Conservation (phyloP, 352 stramenopile species). For the Phytophthora uliginosa region DNA sequence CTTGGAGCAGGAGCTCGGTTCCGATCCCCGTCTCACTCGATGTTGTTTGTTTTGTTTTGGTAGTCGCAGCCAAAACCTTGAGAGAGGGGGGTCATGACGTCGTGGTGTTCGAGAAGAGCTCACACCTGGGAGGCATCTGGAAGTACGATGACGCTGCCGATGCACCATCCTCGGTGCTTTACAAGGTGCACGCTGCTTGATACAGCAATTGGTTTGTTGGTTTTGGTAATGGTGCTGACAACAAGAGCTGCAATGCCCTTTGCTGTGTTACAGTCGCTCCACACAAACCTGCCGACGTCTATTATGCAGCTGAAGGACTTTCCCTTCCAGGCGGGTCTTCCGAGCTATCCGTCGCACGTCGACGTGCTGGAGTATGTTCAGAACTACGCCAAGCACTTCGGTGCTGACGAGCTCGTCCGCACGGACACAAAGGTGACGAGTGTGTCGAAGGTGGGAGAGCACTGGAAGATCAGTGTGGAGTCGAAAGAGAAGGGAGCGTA, state of each 20-base stretch:
- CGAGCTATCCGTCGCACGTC: conserved; percentile 66
- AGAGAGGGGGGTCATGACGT: conserved; percentile 64
- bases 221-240: background rate
- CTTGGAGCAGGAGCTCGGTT: background rate
- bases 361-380: conserved; percentile 72
- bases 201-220: background rate
- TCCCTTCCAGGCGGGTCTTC: conserved; percentile 48
- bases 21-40: conserved; percentile 14
- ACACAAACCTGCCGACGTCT: conserved; percentile 76
- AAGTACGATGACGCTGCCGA: conserved; percentile 67
- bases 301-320: conserved; percentile 82
- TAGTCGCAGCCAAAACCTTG: conserved; percentile 69
- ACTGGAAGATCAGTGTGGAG: conserved; percentile 50
- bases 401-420: conserved; percentile 52
- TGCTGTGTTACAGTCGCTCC: conserved; percentile 57
- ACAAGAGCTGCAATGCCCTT: background rate
- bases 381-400: conserved; percentile 60
- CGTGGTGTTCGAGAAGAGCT: conserved; percentile 75
- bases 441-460: conserved; percentile 41
- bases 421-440: conserved; percentile 56
- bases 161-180: conserved; percentile 58
- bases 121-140: conserved; percentile 68
- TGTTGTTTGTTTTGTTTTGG: conserved; percentile 9
- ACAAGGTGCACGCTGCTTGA: conserved; percentile 49
- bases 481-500: conserved; percentile 48